Base-by-base conservation (phyloP, 495 filamentous ascomycete species). In the Amniculicola lignicola region DNA sequence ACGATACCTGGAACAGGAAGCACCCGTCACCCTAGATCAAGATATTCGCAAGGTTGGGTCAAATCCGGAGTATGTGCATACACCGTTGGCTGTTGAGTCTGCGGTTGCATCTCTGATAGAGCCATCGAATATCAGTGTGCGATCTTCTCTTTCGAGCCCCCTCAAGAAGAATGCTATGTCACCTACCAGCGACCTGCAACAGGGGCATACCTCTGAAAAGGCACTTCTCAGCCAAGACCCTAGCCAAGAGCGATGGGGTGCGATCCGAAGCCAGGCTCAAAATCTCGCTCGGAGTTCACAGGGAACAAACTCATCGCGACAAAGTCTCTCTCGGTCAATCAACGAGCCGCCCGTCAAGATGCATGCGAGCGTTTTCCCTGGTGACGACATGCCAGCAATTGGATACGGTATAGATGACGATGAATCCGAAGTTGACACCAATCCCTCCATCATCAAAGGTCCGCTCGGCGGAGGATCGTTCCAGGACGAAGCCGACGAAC, bases 91-190 rank as follows among this genome's bases (percentile, higher is more conserved):
- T 5, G 84, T 92, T 3, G 89, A 95, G 69, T 95, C 90, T 27
- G 85, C 85, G 19, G 90, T 95, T 28, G 91, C 90, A 10, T 94
- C 89, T 6, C 75, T 96, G 7, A 79, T 89, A 40, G 87, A 94
- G 28, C 86, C 84, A 7, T 92, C 90, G 2, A 76, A 84, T n/a
- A 39, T 89, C 14, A 86, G 79, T 2, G 67, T 69, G 1, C 73
- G 72, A 9, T 85, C 74, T 14, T 61, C 61, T 18, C 31, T 63
- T 0, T 49, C 51, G 4, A 63, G 60, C 25, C 62, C 57, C 3
- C 15, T 57, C 1, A 64, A 57, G 40, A 60, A 47, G 33, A 50
- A 27, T 21, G 25, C 22, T 3, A 12, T 43, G 7, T 54, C 56
- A 7, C 61, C 22, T 16, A 35, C 52, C 38, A 56, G 51, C 36